Evolutionary conservation across 257 asterid species (phyloP).

Genomic region (Fraxinus excelsior): DNA sequence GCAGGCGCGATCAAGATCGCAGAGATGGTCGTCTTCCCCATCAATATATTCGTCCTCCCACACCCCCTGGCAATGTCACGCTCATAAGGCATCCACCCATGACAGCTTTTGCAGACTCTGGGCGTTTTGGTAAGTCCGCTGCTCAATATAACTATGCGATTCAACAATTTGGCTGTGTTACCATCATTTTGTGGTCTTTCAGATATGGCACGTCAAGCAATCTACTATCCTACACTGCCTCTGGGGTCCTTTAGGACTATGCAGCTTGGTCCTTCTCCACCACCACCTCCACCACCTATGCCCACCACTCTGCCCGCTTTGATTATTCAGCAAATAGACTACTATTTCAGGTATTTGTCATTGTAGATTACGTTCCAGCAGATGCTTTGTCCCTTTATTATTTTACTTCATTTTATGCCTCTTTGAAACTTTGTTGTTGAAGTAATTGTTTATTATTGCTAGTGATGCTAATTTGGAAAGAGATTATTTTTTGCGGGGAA

Average conservation of each 20-base stretch:
- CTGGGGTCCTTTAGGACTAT: conserved; percentile 29
- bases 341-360: conserved; percentile 43
- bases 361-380: neutral
- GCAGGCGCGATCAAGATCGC: too few species aligned
- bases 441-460: neutral
- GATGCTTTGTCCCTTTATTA: neutral
- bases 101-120: conserved; percentile 51
- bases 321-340: conserved; percentile 43
- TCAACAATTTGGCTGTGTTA: conserved; percentile 1
- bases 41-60: conserved; percentile 54
- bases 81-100: conserved; percentile 55
- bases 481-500: conserved; percentile 36
- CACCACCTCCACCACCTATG: conserved; percentile 25
- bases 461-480: conserved; percentile 44
- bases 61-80: conserved; percentile 58
- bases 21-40: conserved; percentile 44
- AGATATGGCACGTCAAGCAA: conserved; percentile 26
- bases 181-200: neutral
- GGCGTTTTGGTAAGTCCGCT: conserved; percentile 62
- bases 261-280: conserved; percentile 31
- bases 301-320: conserved; percentile 28
- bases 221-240: conserved; percentile 31
- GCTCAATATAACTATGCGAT: conserved; percentile 1
- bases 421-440: neutral
- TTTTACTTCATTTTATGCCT: neutral